A percentile compares a stretch with the other conserved stretches of the same genome.
These are phyloP conservation scores for Calonectria honghensis DNA, from an alignment of 2,329 filamentous ascomycete species.

Conservation along the genomic window DNA sequence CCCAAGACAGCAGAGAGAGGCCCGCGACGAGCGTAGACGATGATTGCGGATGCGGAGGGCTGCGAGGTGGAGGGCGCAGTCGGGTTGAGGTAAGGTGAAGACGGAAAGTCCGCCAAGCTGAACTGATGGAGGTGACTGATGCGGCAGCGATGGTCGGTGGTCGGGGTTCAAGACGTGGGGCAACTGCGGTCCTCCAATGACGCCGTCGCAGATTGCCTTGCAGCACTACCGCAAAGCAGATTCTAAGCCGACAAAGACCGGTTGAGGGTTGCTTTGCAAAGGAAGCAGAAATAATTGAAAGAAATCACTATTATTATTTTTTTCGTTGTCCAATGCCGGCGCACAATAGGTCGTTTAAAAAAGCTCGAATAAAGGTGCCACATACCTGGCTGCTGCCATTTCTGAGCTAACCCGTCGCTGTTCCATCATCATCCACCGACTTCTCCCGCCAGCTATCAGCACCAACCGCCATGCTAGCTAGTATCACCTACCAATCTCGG, in stretches of 20 bases:
- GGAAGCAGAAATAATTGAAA: neutral
- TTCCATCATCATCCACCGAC: conserved; percentile 45
- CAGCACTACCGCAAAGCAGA: neutral
- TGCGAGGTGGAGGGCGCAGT: conserved; percentile 22
- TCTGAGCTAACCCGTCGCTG: conserved; percentile 5
- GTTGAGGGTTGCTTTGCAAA: neutral
- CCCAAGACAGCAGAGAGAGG: neutral
- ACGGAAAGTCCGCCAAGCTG: conserved; percentile 17
- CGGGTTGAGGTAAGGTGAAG: conserved; percentile 26
- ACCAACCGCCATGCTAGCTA: neutral
- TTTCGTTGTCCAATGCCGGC: neutral
- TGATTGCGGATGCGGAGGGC: neutral
- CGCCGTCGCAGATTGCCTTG: conserved; percentile 23
- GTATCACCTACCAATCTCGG: conserved; percentile 31
- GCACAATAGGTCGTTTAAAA: too few species aligned
- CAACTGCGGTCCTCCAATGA: conserved; percentile 36
- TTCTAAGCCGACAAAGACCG: neutral
- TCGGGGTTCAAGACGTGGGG: conserved; percentile 36
- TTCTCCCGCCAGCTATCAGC: conserved; percentile 52
- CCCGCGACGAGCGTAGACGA: neutral
- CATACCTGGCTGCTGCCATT: neutral
- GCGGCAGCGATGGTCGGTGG: conserved; percentile 36
- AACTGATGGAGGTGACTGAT: conserved; percentile 26
- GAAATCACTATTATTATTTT: neutral
- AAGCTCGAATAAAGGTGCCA: neutral